Evolutionary conservation across 345 rosid genomes (phyloP).

Genomic region (Nasturtium officinale): DNA sequence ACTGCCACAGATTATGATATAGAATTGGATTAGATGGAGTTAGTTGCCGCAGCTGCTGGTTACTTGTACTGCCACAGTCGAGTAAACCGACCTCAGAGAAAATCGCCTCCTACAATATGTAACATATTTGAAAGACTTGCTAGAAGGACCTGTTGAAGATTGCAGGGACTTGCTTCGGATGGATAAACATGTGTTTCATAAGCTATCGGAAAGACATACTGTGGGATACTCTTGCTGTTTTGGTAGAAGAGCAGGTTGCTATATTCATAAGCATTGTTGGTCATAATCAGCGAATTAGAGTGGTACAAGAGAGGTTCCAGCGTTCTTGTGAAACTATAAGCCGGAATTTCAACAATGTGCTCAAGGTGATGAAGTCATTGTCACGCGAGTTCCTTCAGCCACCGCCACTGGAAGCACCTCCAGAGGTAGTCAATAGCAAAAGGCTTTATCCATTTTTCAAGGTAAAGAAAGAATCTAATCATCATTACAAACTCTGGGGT

Average conservation of each 20-base stretch:
- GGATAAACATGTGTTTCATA: constrained; percentile 73
- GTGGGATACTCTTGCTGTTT: constrained; percentile 67
- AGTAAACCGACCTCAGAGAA: constrained; percentile 49
- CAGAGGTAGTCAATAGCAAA: constrained; percentile 49
- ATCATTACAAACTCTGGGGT: neutral
- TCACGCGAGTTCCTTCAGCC: constrained; percentile 65
- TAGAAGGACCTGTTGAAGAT: constrained; percentile 54
- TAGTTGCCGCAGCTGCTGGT: constrained; percentile 80
- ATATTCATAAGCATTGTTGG: constrained; percentile 77
- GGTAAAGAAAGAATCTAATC: constrained; percentile 44
- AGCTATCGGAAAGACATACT: constrained; percentile 59
- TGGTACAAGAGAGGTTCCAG: constrained; percentile 72
- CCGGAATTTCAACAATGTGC: constrained; percentile 75
- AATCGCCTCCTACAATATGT: constrained; percentile 45
- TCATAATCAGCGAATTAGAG: constrained; percentile 83
- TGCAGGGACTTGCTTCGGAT: constrained; percentile 76
- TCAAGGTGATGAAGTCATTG: constrained; percentile 77
- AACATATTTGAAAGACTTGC: constrained; percentile 59
- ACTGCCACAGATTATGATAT: constrained; percentile 62
- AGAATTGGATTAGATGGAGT: constrained; percentile 83
- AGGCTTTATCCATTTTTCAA: constrained; percentile 76
- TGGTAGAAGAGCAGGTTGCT: constrained; percentile 77
- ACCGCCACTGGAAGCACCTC: constrained; percentile 48
- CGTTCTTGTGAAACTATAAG: constrained; percentile 86
- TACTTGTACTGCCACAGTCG: constrained; percentile 56